A percentile compares a stretch with the other conserved stretches of the same genome.
Evolutionary conservation across 139 green algal species (phyloP).

Genomic region (Desmodesmus armatus): DNA sequence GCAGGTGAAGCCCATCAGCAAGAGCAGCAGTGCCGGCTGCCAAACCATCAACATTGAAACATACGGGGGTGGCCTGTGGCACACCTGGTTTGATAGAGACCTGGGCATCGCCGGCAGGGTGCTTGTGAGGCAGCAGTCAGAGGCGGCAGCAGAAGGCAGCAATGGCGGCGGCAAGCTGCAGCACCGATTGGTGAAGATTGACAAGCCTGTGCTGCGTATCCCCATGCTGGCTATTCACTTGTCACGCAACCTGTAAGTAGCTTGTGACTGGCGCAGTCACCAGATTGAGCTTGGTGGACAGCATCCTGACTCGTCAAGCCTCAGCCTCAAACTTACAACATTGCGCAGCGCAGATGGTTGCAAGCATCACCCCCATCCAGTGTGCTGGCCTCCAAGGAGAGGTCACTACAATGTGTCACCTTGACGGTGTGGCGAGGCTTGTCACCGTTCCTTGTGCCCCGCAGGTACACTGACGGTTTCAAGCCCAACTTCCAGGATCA

Average conservation of each 20-base stretch:
- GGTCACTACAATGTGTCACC: too few species aligned
- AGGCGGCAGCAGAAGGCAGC: not conserved
- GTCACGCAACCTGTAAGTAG: constrained; percentile 36
- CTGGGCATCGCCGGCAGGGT: constrained; percentile 87
- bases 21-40: constrained; percentile 64
- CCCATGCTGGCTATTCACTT: constrained; percentile 88
- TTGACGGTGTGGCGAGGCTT: too few species aligned
- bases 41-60: constrained; percentile 90
- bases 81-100: constrained; percentile 99
- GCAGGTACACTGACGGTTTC: constrained; percentile 91
- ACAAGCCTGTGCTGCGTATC: constrained; percentile 87
- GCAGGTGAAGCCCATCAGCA: constrained; percentile 81
- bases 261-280: too few species aligned
- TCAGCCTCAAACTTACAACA: too few species aligned
- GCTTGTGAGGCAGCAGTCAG: constrained; percentile 75
- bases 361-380: too few species aligned
- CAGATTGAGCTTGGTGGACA: too few species aligned
- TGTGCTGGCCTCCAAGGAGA: too few species aligned
- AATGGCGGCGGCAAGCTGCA: constrained; percentile 1
- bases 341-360: too few species aligned
- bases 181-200: constrained; percentile 69
- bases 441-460: too few species aligned
- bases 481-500: constrained; percentile 94
- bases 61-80: constrained; percentile 97
- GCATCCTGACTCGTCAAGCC: too few species aligned